Base-by-base conservation (phyloP, 177 flowering plant species). In the Vitis hybrid region DNA sequence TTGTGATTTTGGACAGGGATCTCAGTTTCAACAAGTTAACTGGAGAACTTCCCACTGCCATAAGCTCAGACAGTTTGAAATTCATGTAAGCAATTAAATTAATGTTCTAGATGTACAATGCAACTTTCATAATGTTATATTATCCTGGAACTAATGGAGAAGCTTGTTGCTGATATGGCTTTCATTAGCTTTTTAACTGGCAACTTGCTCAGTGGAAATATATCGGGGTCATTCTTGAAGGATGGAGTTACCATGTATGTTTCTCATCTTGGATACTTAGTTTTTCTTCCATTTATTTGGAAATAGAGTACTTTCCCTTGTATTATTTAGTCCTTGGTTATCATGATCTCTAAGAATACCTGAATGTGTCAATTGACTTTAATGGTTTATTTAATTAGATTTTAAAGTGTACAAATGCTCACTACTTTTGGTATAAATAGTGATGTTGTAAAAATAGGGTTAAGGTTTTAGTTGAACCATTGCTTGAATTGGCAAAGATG, bases 191-290 rank as follows among this genome's bases (percentile, higher is more conserved):
- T 13, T 54, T 54, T 54, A 7, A 54, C 8, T 54, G 79, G 82
- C 63, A 85, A 85, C 74, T 49, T 64, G 76, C 78, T 85, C 11
- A 78, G 72, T 66, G 89, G 89, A 73, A 74, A 60, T 52, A 55
- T 84, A 54, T 87, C 85, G 9, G 79, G 72, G 27, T 66, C 82
- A 52, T 64, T 85, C 66, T 70, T 83, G 76, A 69, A 46, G 68
- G 73, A 71, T 5, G 87, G 85, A 56, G 70, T 49, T 12, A 80
- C 53, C 64, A 55, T 82, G 89, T 85, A 84, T 52, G 87, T 80
- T 58, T 67, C 68, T 57, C 53, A 49, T 66, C 66, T 60, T 7
- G 2, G 12, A 64, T 53, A 27, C 57, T 18, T 1, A 27, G 48
- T 52, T 6, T 20, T 58, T 9, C 58, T 32, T 58, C 12, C 18